These are phyloP conservation scores for Mortierella sp. DNA, from an alignment of 371 early-diverging fungal species.

Conservation along the genomic window DNA sequence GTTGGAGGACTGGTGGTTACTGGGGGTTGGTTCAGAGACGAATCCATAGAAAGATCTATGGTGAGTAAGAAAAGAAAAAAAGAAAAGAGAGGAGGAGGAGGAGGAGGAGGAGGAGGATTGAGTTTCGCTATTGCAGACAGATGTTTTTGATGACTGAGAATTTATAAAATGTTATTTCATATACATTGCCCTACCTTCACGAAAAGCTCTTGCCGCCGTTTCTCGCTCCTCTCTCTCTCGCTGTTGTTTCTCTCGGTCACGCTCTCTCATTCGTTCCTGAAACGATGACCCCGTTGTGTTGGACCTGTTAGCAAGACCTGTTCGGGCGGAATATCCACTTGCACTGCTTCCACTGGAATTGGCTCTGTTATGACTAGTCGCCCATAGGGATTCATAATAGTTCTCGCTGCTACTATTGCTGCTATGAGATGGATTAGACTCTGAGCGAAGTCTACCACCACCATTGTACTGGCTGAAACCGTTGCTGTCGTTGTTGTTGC, in stretches of 20 bases:
- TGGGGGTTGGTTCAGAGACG: not conserved
- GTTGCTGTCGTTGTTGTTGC: slow-evolving; percentile 6
- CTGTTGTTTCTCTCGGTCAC: slow-evolving; percentile 39
- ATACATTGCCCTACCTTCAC: slow-evolving; percentile 18
- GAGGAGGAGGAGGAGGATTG: slow-evolving; percentile 1
- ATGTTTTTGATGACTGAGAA: not conserved
- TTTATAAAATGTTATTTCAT: not conserved
- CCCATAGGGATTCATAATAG: slow-evolving; percentile 9
- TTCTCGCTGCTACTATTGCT: not conserved
- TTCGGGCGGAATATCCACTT: not conserved
- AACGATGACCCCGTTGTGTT: slow-evolving; percentile 40
- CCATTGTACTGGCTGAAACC: not conserved
- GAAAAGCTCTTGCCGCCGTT: slow-evolving; percentile 15
- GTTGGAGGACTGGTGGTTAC: slow-evolving; percentile 17
- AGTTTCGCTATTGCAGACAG: not conserved
- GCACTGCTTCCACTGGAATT: slow-evolving; percentile 19
- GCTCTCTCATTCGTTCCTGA: slow-evolving; percentile 45
- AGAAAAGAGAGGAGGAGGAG: slow-evolving; percentile 1
- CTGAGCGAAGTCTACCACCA: slow-evolving; percentile 9
- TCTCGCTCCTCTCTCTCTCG: slow-evolving; percentile 45
- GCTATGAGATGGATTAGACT: not conserved
- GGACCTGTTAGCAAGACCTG: slow-evolving; percentile 7
- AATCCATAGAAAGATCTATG: slow-evolving; percentile 11
- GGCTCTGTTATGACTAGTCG: slow-evolving; percentile 12
- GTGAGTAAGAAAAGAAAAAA: not conserved